Evolutionary conservation across 805 yeast species (phyloP).

Genomic region (Yarrowia bubula): DNA sequence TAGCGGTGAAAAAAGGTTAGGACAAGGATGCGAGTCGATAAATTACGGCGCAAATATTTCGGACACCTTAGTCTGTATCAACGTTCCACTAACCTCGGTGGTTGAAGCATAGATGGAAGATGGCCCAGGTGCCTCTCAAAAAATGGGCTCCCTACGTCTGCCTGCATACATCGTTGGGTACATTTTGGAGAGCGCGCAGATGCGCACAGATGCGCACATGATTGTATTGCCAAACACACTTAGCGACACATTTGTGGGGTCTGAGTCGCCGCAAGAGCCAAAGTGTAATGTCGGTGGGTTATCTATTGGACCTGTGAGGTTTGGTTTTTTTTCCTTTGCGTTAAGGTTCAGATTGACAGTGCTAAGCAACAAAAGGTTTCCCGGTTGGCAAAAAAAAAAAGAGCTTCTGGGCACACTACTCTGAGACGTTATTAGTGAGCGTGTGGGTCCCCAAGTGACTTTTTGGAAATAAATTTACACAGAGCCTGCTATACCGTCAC

Average conservation of each 20-base stretch:
- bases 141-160: too few species aligned
- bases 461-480: background rate
- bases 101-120: too few species aligned
- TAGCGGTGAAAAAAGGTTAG: background rate
- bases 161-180: too few species aligned
- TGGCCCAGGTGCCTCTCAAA: too few species aligned
- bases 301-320: slow-evolving; percentile 16
- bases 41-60: slow-evolving; percentile 16
- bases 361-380: slow-evolving; percentile 19
- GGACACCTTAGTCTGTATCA: background rate
- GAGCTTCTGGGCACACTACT: background rate
- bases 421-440: background rate
- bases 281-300: background rate
- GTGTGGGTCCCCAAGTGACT: background rate
- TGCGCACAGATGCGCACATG: too few species aligned
- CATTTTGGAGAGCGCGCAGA: too few species aligned
- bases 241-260: background rate
- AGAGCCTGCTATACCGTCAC: too few species aligned
- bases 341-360: background rate
- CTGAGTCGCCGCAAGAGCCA: background rate
- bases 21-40: background rate
- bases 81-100: too few species aligned
- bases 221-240: too few species aligned
- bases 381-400: background rate
- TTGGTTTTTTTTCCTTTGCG: background rate